Conservation (phyloP, 371 early-diverging fungal genomes). For the Mortierella sp. region DNA sequence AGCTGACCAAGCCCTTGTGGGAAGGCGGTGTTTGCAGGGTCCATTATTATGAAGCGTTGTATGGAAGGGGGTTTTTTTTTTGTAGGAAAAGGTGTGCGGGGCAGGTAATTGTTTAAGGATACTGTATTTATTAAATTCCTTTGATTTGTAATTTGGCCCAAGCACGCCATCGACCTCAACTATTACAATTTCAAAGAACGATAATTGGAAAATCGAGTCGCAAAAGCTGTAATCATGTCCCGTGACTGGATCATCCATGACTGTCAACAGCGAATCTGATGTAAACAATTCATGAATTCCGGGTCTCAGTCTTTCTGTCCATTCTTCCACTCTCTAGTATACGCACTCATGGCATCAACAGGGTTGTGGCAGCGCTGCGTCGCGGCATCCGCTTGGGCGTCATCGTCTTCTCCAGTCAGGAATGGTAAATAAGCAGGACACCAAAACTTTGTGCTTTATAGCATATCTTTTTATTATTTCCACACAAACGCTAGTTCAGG, state of each 20-base stretch:
- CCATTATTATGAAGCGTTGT: background rate
- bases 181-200: no score
- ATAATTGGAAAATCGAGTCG: no score
- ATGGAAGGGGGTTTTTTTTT: background rate
- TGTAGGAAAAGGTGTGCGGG: background rate
- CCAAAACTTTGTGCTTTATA: background rate
- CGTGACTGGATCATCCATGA: background rate
- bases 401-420: conserved; percentile 20
- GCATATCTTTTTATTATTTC: background rate
- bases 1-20: conserved; percentile 26
- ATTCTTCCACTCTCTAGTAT: background rate
- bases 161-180: conserved; percentile 1
- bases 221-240: background rate
- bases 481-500: background rate
- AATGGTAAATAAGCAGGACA: conserved; percentile 27
- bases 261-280: background rate
- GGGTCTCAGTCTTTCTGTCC: background rate
- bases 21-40: background rate
- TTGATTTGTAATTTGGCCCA: conserved; percentile 3
- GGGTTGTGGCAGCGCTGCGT: conserved; percentile 51
- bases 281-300: conserved; percentile 8
- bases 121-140: background rate
- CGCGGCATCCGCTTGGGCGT: conserved; percentile 30
- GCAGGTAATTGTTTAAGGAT: background rate
- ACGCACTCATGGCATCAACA: conserved; percentile 39